phyloP scores from a whole-genome alignment of 2,329 filamentous ascomycete species.

The Nemania sp. region DNA sequence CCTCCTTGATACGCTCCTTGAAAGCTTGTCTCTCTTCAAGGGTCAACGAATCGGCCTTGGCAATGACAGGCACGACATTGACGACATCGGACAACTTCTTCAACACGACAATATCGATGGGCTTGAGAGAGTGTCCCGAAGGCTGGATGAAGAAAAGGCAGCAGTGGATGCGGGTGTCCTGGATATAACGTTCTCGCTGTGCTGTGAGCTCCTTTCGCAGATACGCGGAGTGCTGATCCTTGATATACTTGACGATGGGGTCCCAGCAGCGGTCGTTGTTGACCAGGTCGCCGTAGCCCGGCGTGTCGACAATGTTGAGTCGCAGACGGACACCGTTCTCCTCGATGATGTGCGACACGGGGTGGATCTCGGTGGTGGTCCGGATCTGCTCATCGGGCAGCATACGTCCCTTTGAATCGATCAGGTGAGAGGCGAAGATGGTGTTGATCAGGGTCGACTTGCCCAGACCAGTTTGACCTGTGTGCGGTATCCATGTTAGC shows the following conservation, averaged over 20 bases:
- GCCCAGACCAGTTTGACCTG: constrained; percentile 96
- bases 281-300: constrained; percentile 96
- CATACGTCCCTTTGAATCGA: constrained; percentile 97
- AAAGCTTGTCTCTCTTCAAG: constrained; percentile 94
- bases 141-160: constrained; percentile 99
- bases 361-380: constrained; percentile 96
- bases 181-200: constrained; percentile 98
- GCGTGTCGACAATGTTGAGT: constrained; percentile 98
- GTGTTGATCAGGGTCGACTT: constrained; percentile 99
- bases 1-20: constrained; percentile 99
- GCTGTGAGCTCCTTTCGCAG: constrained; percentile 98
- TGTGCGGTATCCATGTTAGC: constrained; percentile 42
- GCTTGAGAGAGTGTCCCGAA: constrained; percentile 96
- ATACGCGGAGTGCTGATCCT: constrained; percentile 99
- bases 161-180: constrained; percentile 99
- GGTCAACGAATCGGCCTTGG: constrained; percentile 95
- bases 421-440: constrained; percentile 98
- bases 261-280: constrained; percentile 99
- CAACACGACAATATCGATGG: constrained; percentile 98
- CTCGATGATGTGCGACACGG: constrained; percentile 97
- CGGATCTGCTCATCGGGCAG: constrained; percentile 91
- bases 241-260: constrained; percentile 99
- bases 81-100: constrained; percentile 99
- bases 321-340: constrained; percentile 97
- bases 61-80: constrained; percentile 98